phyloP scores from a whole-genome alignment of 2,329 filamentous ascomycete genomes.

The Fusarium tjaetaba region DNA sequence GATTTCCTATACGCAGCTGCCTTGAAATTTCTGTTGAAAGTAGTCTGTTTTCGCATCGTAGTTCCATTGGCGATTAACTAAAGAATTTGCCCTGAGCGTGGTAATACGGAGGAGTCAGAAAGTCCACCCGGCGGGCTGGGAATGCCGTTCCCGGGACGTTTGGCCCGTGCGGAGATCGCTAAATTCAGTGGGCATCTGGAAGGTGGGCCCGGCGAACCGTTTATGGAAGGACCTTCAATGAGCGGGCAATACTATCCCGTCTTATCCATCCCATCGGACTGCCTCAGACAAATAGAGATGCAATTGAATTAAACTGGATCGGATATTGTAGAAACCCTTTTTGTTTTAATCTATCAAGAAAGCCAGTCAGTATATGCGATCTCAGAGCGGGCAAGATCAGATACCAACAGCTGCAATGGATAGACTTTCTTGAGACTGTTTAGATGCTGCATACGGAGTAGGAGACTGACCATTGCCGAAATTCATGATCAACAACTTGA shows the following conservation, averaged over 20 bases:
- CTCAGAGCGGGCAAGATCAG: neutral
- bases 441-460: neutral
- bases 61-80: too few relatives aligned
- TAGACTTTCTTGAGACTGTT: too few relatives aligned
- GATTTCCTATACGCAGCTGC: neutral
- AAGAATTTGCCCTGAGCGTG: neutral
- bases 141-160: constrained; percentile 9
- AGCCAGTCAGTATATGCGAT: neutral
- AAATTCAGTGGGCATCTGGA: neutral
- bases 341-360: too few relatives aligned
- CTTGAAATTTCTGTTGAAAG: neutral
- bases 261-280: neutral
- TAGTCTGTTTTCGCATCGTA: neutral
- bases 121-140: constrained; percentile 2
- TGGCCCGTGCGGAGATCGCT: constrained; percentile 7
- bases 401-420: neutral
- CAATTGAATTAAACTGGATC: neutral
- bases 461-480: neutral
- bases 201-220: constrained; percentile 16
- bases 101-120: neutral
- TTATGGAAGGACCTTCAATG: constrained; percentile 22
- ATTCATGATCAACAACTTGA: neutral
- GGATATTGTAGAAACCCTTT: neutral
- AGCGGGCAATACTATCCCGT: neutral
- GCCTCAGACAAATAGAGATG: neutral